Evolutionary conservation across 225 moss, liverwort and hornwort genomes (phyloP).

Genomic region (Rhytidiadelphus loreus): DNA sequence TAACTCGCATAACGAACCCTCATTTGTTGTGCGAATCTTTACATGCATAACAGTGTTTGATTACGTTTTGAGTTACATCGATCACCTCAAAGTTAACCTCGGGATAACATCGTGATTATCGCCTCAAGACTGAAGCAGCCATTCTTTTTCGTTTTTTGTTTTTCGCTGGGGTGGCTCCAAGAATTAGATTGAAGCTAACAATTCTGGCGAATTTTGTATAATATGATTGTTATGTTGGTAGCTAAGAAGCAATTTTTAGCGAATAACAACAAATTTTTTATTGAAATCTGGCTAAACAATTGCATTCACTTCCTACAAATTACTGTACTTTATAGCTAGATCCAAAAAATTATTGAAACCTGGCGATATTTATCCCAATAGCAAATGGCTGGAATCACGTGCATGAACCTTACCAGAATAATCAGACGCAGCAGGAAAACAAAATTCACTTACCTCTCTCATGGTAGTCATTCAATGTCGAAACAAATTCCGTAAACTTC

Average conservation of each 20-base stretch:
- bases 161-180: background rate
- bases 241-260: background rate
- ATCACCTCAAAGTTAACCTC: background rate
- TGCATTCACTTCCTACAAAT: background rate
- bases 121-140: background rate
- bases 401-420: background rate
- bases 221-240: background rate
- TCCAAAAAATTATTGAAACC: no score
- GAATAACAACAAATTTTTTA: background rate
- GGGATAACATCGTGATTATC: background rate
- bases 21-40: background rate
- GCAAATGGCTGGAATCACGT: background rate
- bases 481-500: constrained; percentile 30
- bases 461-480: constrained; percentile 25
- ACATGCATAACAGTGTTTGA: background rate
- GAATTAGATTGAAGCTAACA: background rate
- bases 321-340: no score
- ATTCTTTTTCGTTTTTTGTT: background rate
- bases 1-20: background rate
- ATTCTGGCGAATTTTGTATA: background rate
- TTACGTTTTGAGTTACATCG: background rate
- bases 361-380: background rate
- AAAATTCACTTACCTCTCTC: constrained; percentile 7
- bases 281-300: background rate
- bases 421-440: background rate